Base-by-base conservation (phyloP, 192 early-diverging fungal species). In the Gryganskiella cystojenkinii region DNA sequence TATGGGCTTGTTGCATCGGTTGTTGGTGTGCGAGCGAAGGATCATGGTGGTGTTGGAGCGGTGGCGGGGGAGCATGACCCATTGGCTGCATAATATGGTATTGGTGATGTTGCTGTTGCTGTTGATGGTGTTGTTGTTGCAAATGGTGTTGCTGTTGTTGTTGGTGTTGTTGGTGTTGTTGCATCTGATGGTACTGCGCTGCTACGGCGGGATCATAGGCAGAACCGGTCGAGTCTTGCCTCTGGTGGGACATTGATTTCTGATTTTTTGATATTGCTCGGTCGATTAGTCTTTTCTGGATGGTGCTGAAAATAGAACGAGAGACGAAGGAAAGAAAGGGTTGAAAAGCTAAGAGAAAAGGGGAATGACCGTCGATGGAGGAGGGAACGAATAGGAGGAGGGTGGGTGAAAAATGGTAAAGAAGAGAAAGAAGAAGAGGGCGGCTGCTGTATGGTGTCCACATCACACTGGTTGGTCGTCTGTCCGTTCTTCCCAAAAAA, bases 1-100 rank as follows among this genome's bases (percentile, higher is more conserved):
- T 55, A 31, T 76, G 73, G 19, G 64, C 60, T 20, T 61, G 73
- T 27, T 76, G 73, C 73, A 76, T 67, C 0, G 73, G 73, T 31
- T 61, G 73, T 22, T 76, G 73, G 35, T 68, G 65, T 4, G 35
- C 46, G 19, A 58, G 25, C 10, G 61, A 22, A 14, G 58, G 73
- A 9, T 76, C 65, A n/a, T 64, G 73, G 6, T 68, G 64, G 27
- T 75, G 72, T 35, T 67, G 53, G 9, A 76, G 61, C 3, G 70
- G 70, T 4, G 55, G 70, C 19, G 70, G 70, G 1, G 30, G 57
- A n/a, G n/a, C 54, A 17, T 62, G 61, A 17, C 54, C 61, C 11
- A 59, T 25, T 0, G 66, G 31, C 11, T 49, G 51, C 47, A 68
- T 58, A 3, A 67, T 60, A 4, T 76, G 57, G 27, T 76, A 68